These are phyloP conservation scores for Candida endomychidarum DNA, from an alignment of 805 yeast species.

Conservation along the genomic window DNA sequence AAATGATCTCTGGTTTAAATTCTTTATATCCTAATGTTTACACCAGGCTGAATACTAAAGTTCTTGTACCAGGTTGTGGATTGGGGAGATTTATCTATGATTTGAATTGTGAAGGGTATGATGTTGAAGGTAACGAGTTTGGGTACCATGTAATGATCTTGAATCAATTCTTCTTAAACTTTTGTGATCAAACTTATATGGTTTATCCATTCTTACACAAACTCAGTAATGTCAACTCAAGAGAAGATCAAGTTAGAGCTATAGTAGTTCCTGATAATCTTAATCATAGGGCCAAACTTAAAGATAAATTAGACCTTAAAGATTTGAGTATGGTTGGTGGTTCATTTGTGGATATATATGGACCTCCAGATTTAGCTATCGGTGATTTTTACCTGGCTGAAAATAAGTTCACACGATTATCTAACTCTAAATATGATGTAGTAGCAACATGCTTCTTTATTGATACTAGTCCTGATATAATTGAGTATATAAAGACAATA, in stretches of 20 bases:
- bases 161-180: conserved; percentile 55
- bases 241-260: conserved; percentile 51
- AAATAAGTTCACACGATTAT: conserved; percentile 36
- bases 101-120: conserved; percentile 52
- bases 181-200: conserved; percentile 37
- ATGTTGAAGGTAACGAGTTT: conserved; percentile 67
- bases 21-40: conserved; percentile 30
- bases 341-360: conserved; percentile 66
- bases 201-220: conserved; percentile 58
- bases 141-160: conserved; percentile 63
- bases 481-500: conserved; percentile 55
- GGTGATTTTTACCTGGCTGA: conserved; percentile 32
- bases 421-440: conserved; percentile 43
- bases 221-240: conserved; percentile 43
- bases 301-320: neutral
- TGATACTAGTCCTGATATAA: conserved; percentile 61
- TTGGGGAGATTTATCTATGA: conserved; percentile 60
- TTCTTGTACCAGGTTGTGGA: conserved; percentile 66
- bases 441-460: conserved; percentile 58
- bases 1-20: conserved; percentile 37
- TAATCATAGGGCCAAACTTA: conserved; percentile 32
- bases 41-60: conserved; percentile 25
- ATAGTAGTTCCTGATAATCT: conserved; percentile 53
- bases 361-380: conserved; percentile 41
- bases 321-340: conserved; percentile 74